phyloP scores from a whole-genome alignment of 2,329 filamentous ascomycete species.

The Arthrobotrys musiformis region DNA sequence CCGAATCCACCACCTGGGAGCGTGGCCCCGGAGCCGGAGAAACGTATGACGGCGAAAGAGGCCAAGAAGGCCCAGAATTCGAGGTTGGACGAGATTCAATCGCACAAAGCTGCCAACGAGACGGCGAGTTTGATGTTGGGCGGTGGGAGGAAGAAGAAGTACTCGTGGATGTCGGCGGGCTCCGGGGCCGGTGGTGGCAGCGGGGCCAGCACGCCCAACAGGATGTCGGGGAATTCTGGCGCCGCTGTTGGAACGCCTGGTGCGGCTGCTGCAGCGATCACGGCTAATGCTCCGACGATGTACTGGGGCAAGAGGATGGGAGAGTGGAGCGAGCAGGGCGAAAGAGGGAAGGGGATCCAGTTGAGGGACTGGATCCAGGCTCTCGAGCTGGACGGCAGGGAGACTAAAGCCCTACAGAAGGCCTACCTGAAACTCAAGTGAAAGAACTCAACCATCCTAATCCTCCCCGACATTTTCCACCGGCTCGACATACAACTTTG shows the following conservation, averaged over 20 bases:
- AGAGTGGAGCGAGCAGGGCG: conserved; percentile 60
- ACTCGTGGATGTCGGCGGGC: conserved; percentile 58
- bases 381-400: conserved; percentile 58
- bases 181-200: conserved; percentile 55
- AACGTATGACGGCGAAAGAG: conserved; percentile 59
- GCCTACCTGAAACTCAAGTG: conserved; percentile 59
- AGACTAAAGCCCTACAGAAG: conserved; percentile 57
- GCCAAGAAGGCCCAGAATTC: conserved; percentile 58
- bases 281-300: conserved; percentile 54
- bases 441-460: not conserved
- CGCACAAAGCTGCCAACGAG: conserved; percentile 59
- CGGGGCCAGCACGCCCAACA: conserved; percentile 39
- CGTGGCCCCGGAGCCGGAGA: conserved; percentile 47
- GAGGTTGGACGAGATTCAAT: conserved; percentile 58
- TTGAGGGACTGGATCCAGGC: conserved; percentile 59
- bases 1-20: conserved; percentile 27
- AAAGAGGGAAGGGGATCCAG: conserved; percentile 58
- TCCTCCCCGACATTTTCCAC: no score
- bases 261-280: not conserved
- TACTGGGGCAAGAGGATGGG: conserved; percentile 59
- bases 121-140: conserved; percentile 60
- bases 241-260: conserved; percentile 34
- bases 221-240: conserved; percentile 25
- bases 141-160: conserved; percentile 59
- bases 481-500: no score